Conservation (phyloP, 352 stramenopile species). For the Peronospora tabacina region DNA sequence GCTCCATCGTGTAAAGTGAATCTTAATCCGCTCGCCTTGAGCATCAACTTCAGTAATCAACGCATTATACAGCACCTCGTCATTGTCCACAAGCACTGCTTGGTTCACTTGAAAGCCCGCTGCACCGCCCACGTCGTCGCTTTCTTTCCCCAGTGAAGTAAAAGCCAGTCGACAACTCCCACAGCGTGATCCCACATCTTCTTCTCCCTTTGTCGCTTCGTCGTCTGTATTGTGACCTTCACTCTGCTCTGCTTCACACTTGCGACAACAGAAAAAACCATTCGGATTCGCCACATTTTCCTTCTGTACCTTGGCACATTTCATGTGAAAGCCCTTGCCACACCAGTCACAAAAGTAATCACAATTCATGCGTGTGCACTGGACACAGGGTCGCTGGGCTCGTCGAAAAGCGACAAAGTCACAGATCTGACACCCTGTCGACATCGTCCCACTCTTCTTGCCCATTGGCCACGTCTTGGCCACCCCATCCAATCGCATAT, state of each 20-base stretch:
- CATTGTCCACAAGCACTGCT: conserved; percentile 77
- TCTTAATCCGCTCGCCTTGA: conserved; percentile 68
- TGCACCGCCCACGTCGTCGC: conserved; percentile 17
- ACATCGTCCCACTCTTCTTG: conserved; percentile 41
- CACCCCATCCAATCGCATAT: conserved; percentile 34
- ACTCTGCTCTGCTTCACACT: conserved; percentile 61
- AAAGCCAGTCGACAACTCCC: conserved; percentile 59
- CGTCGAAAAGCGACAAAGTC: conserved; percentile 71
- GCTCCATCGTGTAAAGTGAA: conserved; percentile 81
- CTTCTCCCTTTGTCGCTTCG: conserved; percentile 32
- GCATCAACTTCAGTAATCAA: conserved; percentile 78
- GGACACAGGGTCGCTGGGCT: conserved; percentile 54
- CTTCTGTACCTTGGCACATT: conserved; percentile 44
- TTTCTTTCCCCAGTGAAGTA: conserved; percentile 28
- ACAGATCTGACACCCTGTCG: conserved; percentile 69
- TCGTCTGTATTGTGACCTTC: conserved; percentile 47
- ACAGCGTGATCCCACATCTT: conserved; percentile 58
- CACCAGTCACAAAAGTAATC: conserved; percentile 85
- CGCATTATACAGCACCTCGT: conserved; percentile 83
- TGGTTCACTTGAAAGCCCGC: conserved; percentile 71
- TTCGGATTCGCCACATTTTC: conserved; percentile 48
- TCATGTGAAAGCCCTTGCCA: conserved; percentile 68
- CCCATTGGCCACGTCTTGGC: conserved; percentile 32
- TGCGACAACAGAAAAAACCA: conserved; percentile 73
- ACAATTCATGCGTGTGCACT: conserved; percentile 50